phyloP scores from a whole-genome alignment of 345 rosid species.

The Ceriops tagal region DNA sequence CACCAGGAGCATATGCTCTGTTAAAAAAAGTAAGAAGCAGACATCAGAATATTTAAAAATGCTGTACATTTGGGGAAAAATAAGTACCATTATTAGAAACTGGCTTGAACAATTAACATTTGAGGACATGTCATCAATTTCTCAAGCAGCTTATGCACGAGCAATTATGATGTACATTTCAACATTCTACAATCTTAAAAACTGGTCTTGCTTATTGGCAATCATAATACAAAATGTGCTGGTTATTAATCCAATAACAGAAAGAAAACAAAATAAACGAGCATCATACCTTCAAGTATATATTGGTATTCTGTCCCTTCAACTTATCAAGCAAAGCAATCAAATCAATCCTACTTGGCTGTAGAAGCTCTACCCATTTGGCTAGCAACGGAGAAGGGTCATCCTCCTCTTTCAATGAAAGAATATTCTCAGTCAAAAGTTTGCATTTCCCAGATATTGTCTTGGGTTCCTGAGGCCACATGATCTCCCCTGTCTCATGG shows the following conservation, averaged over 20 bases:
- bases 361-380: slow-evolving; percentile 72
- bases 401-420: slow-evolving; percentile 55
- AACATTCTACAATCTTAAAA: not conserved
- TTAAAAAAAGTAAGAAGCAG: too few relatives aligned
- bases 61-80: too few relatives aligned
- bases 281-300: slow-evolving; percentile 58
- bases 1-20: too few relatives aligned
- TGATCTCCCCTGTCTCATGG: slow-evolving; percentile 53
- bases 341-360: slow-evolving; percentile 87
- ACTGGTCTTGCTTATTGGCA: not conserved
- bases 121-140: too few relatives aligned
- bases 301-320: slow-evolving; percentile 41
- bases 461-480: slow-evolving; percentile 70
- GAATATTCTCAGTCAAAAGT: slow-evolving; percentile 61
- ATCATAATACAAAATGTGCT: not conserved
- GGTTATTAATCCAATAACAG: not conserved
- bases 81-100: not conserved
- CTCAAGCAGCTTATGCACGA: too few relatives aligned
- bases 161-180: not conserved
- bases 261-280: slow-evolving; percentile 3
- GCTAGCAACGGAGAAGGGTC: slow-evolving; percentile 62
- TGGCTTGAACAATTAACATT: not conserved
- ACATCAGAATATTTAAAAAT: too few relatives aligned
- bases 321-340: slow-evolving; percentile 58
- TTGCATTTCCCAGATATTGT: slow-evolving; percentile 68